Base-by-base conservation (phyloP, 108 stramenopile genomes). In the Cyclotella cryptica region DNA sequence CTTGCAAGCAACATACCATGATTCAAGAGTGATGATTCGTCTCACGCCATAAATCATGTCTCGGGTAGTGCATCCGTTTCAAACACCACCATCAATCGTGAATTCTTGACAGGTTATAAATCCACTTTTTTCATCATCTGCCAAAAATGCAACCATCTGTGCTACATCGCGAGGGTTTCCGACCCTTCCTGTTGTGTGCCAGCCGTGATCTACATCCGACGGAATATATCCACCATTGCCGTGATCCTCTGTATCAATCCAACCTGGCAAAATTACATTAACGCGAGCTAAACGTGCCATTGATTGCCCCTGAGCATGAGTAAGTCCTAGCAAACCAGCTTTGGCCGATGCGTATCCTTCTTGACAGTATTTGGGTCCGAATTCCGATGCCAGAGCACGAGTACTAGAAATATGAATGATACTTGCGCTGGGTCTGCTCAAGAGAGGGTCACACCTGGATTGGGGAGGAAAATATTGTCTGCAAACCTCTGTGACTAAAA, bases 21-120 rank as follows among this genome's bases (percentile, higher is more conserved):
- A n/a, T n/a, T n/a, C n/a, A n/a, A n/a, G n/a, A n/a, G n/a, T n/a
- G n/a, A n/a, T n/a, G n/a, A n/a, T n/a, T n/a, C n/a, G n/a, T n/a
- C n/a, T n/a, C n/a, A n/a, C n/a, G n/a, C n/a, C n/a, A n/a, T n/a
- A n/a, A 35, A 35, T 35, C 35, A 49, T 49, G n/a, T 58, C 39
- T 62, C 57, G 72, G 72, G 40, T 73, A 73, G 28, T 39, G 49
- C 72, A 73, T 73, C 26, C 72, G 61, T 51, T 73, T 73, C 7
- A 60, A 46, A 61, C 59, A 18, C 72, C 72, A 30, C 72, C 72
- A 73, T 73, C 72, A 42, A 73, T 26, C 3, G 40, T 41, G 40
- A 73, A 73, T 22, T 73, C 72, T 24, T 73, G 72, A 73, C 72
- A 61, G 14, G 72, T 73, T 12, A 73, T 39, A 49, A 73, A 73